Base-by-base conservation (phyloP, 352 stramenopile species). In the Elongisporangium prolatum region DNA sequence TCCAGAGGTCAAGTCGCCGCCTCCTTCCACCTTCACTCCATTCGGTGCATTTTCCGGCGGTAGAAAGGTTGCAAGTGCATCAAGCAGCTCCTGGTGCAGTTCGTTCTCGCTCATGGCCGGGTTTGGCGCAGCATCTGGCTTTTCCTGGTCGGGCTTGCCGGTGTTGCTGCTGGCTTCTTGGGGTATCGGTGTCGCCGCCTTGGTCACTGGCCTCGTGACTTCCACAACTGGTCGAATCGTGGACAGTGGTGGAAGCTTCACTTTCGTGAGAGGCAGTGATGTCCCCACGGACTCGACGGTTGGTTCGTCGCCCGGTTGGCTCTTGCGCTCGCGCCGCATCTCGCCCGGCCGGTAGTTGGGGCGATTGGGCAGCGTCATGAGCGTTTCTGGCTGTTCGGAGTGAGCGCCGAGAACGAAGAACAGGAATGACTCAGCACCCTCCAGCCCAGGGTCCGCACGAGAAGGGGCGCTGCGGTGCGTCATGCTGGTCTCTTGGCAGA, bases 281-380 rank as follows among this genome's bases (percentile, higher is more conserved):
- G 18, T 48, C 13, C 11, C 13, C 24, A 52, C 18, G 6, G 4
- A 4, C 20, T n/a, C 21, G 21, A 16, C 21, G 54, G 21, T 57
- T 56, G 34, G 34, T 7, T 54, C 14, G 37, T 62, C 57, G n/a
- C n/a, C 24, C 21, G 40, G 5, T 44, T 56, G 57, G 56, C 59
- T 66, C 55, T 80, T 80, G 14, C 50, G 63, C 51, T 72, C 57
- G 24, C 63, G 64, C 50, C 72, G 69, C 59, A 77, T 74, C 48
- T 83, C 71, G 24, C 74, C 72, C 14, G 72, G 69, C 17, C 55
- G 66, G 68, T 89, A 91, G 53, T 71, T 68, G 51, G 48, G 4
- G 44, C 72, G 77, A 60, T 89, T 89, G 17, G 81, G 79, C 18
- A 89, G 71, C 65, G 81, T 85, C 79, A 89, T 91, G 54, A 21